These are phyloP conservation scores for Saussurea involucrata DNA, from an alignment of 129 eudicot genomes.

Conservation along the genomic window DNA sequence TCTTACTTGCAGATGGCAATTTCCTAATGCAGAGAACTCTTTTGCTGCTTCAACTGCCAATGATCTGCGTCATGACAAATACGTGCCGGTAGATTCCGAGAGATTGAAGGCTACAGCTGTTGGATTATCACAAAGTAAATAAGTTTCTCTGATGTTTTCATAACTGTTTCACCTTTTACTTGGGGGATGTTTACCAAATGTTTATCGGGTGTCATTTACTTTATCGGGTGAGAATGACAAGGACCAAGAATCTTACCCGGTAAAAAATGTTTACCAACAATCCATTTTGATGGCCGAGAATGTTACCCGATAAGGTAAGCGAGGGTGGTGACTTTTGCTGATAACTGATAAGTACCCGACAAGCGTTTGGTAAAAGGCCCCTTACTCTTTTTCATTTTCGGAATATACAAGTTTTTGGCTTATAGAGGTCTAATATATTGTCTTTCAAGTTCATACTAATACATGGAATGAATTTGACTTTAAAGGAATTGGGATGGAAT, in stretches of 20 bases:
- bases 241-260: too few species aligned
- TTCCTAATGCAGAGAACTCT: slow-evolving; percentile 57
- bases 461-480: too few species aligned
- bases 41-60: slow-evolving; percentile 78
- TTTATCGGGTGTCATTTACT: not conserved
- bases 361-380: too few species aligned
- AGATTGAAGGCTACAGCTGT: slow-evolving; percentile 75
- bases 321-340: too few species aligned
- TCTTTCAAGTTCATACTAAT: not conserved
- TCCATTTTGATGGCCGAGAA: too few species aligned
- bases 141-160: slow-evolving; percentile 15
- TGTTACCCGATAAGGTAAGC: too few species aligned
- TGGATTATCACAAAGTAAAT: slow-evolving; percentile 84
- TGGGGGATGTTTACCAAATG: too few species aligned
- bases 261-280: too few species aligned
- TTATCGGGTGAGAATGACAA: too few species aligned
- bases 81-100: slow-evolving; percentile 53
- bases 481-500: too few species aligned
- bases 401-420: not conserved
- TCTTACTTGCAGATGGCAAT: slow-evolving; percentile 73
- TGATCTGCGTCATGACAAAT: slow-evolving; percentile 63
- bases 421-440: not conserved
- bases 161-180: not conserved
- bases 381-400: not conserved
- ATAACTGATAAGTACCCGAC: too few species aligned